Evolutionary conservation across 306 rosid species (phyloP).

Genomic region (Ceratonia siliqua): DNA sequence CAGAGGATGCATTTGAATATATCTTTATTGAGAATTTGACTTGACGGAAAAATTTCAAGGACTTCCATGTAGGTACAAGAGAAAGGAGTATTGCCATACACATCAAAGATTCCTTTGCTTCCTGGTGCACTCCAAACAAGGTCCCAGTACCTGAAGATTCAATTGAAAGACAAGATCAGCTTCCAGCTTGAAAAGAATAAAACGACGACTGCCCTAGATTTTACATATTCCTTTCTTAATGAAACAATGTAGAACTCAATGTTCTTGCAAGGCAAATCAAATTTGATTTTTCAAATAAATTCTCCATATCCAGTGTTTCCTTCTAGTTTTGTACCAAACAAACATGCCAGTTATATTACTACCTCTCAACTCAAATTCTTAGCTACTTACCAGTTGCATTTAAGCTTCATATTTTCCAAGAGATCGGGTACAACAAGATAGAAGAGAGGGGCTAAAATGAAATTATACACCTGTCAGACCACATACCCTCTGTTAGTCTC

Average conservation of each 20-base stretch:
- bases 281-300: slow-evolving; percentile 12
- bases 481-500: slow-evolving; percentile 85
- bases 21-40: slow-evolving; percentile 22
- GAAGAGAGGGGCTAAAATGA: slow-evolving; percentile 5
- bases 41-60: slow-evolving; percentile 5
- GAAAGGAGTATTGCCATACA: slow-evolving; percentile 57
- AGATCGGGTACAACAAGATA: slow-evolving; percentile 1
- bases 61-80: slow-evolving; percentile 4
- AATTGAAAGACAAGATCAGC: slow-evolving; percentile 38
- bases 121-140: slow-evolving; percentile 94
- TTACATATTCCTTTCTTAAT: slow-evolving; percentile 19
- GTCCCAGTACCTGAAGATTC: slow-evolving; percentile 91
- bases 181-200: slow-evolving; percentile 21
- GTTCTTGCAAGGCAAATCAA: slow-evolving; percentile 9
- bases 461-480: background rate
- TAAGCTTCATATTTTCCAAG: background rate
- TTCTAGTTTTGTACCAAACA: background rate
- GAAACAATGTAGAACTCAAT: slow-evolving; percentile 10
- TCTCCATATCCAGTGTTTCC: background rate
- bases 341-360: slow-evolving; percentile 16
- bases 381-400: background rate
- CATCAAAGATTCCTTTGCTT: slow-evolving; percentile 82
- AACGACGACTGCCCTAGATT: slow-evolving; percentile 16
- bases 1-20: slow-evolving; percentile 17
- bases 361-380: background rate